phyloP scores from a whole-genome alignment of 192 early-diverging fungal genomes.

The Backusella macrospora region DNA sequence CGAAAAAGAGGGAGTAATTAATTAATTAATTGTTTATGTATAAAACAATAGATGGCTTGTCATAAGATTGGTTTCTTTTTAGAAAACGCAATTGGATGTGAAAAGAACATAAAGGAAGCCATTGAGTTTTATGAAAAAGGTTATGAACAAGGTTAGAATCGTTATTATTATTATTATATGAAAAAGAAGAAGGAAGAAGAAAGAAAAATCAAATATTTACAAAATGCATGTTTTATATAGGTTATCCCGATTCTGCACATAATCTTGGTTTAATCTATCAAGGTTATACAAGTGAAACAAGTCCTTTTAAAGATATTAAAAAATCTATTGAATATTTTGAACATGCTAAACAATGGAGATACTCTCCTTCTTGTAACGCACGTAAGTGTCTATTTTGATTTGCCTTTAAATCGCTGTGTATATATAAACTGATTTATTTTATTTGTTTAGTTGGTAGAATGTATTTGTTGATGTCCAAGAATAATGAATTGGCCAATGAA shows the following conservation, averaged over 20 bases:
- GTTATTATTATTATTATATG: neutral
- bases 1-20: no score
- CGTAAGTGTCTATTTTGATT: constrained; percentile 21
- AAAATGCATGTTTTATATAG: constrained; percentile 18
- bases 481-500: constrained; percentile 31
- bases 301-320: constrained; percentile 34
- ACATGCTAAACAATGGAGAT: constrained; percentile 47
- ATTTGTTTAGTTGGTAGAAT: constrained; percentile 38
- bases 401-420: neutral
- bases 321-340: constrained; percentile 46
- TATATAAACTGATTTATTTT: neutral
- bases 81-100: constrained; percentile 49
- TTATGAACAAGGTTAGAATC: constrained; percentile 45
- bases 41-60: constrained; percentile 49
- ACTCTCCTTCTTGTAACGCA: constrained; percentile 51
- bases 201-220: neutral
- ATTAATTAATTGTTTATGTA: neutral
- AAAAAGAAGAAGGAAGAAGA: neutral
- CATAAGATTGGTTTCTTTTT: constrained; percentile 54
- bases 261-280: constrained; percentile 57
- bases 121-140: constrained; percentile 50
- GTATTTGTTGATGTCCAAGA: constrained; percentile 42
- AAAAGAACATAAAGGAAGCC: constrained; percentile 38
- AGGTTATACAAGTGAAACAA: constrained; percentile 39
- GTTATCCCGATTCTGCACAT: constrained; percentile 56